phyloP scores from a whole-genome alignment of 805 yeast genomes.

The Cyberlindnera japonica region DNA sequence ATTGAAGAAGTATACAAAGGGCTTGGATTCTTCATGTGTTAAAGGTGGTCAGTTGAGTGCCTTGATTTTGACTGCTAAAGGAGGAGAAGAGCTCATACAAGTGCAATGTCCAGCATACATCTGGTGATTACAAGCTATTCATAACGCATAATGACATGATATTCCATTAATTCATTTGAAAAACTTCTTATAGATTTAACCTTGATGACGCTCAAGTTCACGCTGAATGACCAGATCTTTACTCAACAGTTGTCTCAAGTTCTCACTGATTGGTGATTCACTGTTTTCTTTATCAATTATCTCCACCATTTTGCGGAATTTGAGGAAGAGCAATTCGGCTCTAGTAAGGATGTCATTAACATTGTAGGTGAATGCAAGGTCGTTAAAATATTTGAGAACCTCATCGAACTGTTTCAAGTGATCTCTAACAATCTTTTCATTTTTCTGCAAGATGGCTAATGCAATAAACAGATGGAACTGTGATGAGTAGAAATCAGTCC shows the following conservation, averaged over 20 bases:
- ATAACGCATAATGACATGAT: too few species aligned
- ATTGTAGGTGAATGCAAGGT: conserved; percentile 71
- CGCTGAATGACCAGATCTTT: conserved; percentile 60
- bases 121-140: background rate
- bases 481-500: conserved; percentile 83
- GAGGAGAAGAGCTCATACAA: conserved; percentile 10
- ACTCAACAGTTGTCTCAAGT: conserved; percentile 57
- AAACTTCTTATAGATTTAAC: conserved; percentile 10
- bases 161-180: too few species aligned
- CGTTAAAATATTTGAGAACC: conserved; percentile 89
- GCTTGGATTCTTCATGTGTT: conserved; percentile 81
- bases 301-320: conserved; percentile 75
- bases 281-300: conserved; percentile 50
- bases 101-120: conserved; percentile 15
- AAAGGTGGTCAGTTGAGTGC: conserved; percentile 70
- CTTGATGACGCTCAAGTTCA: conserved; percentile 39
- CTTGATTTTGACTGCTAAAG: conserved; percentile 27
- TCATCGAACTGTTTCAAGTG: conserved; percentile 83
- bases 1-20: conserved; percentile 62
- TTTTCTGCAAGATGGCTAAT: conserved; percentile 82
- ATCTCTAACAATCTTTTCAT: conserved; percentile 71
- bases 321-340: conserved; percentile 76
- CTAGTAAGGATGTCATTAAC: conserved; percentile 76
- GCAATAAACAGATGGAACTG: conserved; percentile 89
- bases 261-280: conserved; percentile 37